These are phyloP conservation scores for Zelopaecilomyces penicillatus DNA, from an alignment of 2,329 filamentous ascomycete species.

Conservation along the genomic window DNA sequence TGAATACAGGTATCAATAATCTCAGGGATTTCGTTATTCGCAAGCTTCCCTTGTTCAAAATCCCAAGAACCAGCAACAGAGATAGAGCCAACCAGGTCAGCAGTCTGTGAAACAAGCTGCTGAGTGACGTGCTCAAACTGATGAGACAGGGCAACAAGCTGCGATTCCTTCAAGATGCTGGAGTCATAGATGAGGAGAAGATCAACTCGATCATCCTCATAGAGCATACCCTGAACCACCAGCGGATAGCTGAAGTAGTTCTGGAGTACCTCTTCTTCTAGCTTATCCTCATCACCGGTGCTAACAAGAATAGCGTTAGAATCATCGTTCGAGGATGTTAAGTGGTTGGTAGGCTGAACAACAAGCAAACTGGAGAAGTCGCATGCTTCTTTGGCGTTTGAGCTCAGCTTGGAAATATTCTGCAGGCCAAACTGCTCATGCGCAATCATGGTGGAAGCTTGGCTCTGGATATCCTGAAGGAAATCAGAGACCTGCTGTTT, in stretches of 20 bases:
- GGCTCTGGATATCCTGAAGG: too few species aligned
- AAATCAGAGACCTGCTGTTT: too few species aligned
- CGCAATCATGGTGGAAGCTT: too few species aligned
- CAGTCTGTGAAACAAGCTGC: constrained; percentile 1
- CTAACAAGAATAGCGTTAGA: neutral
- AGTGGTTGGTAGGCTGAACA: too few species aligned
- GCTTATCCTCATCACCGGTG: neutral
- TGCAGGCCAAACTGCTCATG: too few species aligned
- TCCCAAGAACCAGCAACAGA: constrained; percentile 3
- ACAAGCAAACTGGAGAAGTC: too few species aligned
- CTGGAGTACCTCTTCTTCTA: constrained; percentile 1
- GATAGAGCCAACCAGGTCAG: neutral
- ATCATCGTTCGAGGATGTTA: rapidly evolving
- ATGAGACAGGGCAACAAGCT: constrained; percentile 3
- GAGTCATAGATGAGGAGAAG: constrained; percentile 6
- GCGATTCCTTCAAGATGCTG: neutral
- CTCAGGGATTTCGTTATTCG: constrained; percentile 1
- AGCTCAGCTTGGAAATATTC: too few species aligned
- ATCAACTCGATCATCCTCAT: neutral
- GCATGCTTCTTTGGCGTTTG: too few species aligned
- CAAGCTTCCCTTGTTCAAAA: constrained; percentile 1
- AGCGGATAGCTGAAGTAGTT: too few species aligned
- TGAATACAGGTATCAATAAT: constrained; percentile 5
- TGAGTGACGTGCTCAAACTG: constrained; percentile 5
- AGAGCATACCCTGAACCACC: constrained; percentile 2